Base-by-base conservation (phyloP, 2,329 filamentous ascomycete genomes). In the Sporothrix euskadiensis region DNA sequence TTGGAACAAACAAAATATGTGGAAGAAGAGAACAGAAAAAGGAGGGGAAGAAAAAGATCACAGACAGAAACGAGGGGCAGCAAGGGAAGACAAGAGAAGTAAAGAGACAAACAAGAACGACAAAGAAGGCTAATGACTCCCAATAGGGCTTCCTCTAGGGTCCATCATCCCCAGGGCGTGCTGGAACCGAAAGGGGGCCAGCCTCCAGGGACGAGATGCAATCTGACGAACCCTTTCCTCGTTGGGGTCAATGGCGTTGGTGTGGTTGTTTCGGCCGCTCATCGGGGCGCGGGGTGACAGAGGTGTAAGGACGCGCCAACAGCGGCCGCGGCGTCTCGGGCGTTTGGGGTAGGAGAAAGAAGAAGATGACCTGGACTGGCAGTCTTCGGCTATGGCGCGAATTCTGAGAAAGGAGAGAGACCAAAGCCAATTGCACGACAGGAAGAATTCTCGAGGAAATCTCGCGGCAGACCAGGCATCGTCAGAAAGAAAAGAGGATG, bases 41-140 rank as follows among this genome's bases (percentile, higher is more conserved):
- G 39, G 47, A 35, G 30, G n/a, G 22, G 10, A 22, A 35, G 30
- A 49, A n/a, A 32, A 69, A n/a, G 14, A 35, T 14, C 9, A 49
- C 16, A 32, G 47, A 8, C 14, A 6, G 30, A 19, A 30, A 54
- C 10, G 57, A 61, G 71, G 39, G 65, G 57, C 30, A 26, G 39
- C 30, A 70, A 39, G 14, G 47, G 16, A 70, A 32, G 30, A 57
- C 10, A n/a, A 69, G 22, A 70, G 44, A 19, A 22, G 32, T 22
- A 57, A 39, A 47, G 57, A 32, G 19, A 68, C 16, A 54, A 49
- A 35, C 16, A 63, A n/a, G 26, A 71, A 35, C 59, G 68, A 57
- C 39, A 65, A 19, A 72, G 54, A 52, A 52, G 41, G 41, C 68
- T 59, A 69, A 56, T 56, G 66, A 32, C 68, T 70, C 49, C 68